Conservation (phyloP, 495 filamentous ascomycete genomes). For the Xylaria bambusicola region DNA sequence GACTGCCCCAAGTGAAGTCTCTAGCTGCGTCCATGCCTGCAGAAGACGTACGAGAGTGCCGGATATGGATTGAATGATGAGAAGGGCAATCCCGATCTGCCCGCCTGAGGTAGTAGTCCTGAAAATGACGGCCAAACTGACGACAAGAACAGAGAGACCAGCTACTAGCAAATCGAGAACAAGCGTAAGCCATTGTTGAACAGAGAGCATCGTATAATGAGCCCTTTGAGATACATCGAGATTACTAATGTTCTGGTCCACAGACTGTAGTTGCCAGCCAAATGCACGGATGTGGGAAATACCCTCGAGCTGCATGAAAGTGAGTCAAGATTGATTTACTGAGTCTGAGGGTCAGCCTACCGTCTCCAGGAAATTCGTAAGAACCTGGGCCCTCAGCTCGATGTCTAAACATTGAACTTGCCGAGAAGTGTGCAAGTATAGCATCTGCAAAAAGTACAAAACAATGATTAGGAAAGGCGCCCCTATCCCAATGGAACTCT, state of each 20-base stretch:
- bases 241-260: not conserved
- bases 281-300: not conserved
- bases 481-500: no score
- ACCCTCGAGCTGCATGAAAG: not conserved
- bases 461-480: not conserved
- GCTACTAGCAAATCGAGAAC: not conserved
- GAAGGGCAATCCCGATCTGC: not conserved
- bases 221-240: not conserved
- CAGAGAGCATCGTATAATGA: not conserved
- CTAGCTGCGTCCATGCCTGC: not conserved
- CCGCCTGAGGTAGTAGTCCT: not conserved
- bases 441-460: not conserved
- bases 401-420: not conserved
- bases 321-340: no score
- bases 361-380: not conserved
- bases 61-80: not conserved
- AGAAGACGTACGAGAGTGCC: not conserved
- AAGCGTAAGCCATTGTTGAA: not conserved
- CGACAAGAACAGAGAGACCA: not conserved
- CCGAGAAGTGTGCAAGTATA: not conserved
- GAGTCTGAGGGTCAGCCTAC: no score
- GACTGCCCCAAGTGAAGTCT: not conserved
- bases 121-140: not conserved
- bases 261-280: not conserved
- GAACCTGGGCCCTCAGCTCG: not conserved